Evolutionary conservation across 306 rosid species (phyloP), one percentile per base, ranked within the genome.

Genomic region (Rosa persica): DNA sequence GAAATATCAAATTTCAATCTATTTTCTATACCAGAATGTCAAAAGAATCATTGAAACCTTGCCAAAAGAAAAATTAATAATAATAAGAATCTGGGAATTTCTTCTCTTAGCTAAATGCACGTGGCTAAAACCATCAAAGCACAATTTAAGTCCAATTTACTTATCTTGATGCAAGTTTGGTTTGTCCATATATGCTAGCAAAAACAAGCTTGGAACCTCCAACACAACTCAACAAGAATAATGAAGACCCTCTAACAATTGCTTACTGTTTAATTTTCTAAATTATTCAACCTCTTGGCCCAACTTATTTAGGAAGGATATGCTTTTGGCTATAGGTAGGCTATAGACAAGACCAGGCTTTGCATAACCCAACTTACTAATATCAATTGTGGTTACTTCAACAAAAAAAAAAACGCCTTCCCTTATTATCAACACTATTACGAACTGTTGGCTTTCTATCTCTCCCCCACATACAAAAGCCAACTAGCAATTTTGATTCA

Each of bases 401-500:
- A n/a, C n/a, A n/a, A n/a, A n/a, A n/a, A n/a, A n/a, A 15, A 27
- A 10, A 19, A 34, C 71, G 20, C 9, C 58, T 20, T 64, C 70
- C 23, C 60, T 38, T 36, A 19, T 46, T 34, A 43, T 47, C 60
- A 44, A 60, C 22, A 44, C 70, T 4, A 25, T 17, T 27, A 67
- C 25, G 39, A 66, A 57, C 42, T 38, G 40, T 83, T 66, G n/a
- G 77, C 77, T 79, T 77, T 66, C 81, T 36, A 75, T 76, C 79
- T 34, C 83, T 25, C 65, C 76, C 86, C 48, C 86, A 76, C 86
- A 81, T 87, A 83, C 87, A 84, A 87, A 87, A 74, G 89, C 94
- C 98, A 92, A 92, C 97, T 92, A 96, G 97, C 98, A 89, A 72
- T 76, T 84, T 88, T 80, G 91, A 90, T 89, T 80, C 86, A 89